Evolutionary conservation across 768 basidiomycete genomes (phyloP).

Genomic region (Galerina marginata): DNA sequence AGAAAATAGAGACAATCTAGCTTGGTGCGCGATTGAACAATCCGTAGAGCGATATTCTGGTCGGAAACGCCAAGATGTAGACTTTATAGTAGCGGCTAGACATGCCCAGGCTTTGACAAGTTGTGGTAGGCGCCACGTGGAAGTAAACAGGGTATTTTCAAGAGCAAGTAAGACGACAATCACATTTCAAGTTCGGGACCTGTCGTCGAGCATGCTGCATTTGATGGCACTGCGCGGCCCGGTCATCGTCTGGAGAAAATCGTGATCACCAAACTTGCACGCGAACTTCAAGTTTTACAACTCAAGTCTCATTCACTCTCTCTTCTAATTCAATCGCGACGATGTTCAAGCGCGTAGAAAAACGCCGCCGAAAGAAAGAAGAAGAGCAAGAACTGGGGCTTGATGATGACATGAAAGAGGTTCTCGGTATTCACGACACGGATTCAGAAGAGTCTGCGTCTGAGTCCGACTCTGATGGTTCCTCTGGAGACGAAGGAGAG

Average conservation of each 20-base stretch:
- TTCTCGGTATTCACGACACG: conserved; percentile 73
- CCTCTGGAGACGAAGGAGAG: conserved; percentile 27
- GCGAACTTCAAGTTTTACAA: neutral
- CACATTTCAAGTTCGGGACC: too few species aligned
- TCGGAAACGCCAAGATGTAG: too few species aligned
- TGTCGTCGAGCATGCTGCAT: too few species aligned
- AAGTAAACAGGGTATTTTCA: too few species aligned
- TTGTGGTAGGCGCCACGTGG: too few species aligned
- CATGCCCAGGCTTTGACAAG: too few species aligned
- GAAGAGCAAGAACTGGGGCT: conserved; percentile 70
- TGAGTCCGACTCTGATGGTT: conserved; percentile 49
- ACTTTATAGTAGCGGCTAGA: too few species aligned
- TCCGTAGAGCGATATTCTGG: too few species aligned
- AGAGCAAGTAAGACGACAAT: too few species aligned
- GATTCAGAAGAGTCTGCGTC: conserved; percentile 77
- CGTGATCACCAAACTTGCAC: neutral
- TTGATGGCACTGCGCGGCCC: too few species aligned
- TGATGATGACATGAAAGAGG: conserved; percentile 65
- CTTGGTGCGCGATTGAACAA: too few species aligned
- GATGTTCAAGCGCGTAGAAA: conserved; percentile 86
- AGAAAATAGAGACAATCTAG: conserved; percentile 4
- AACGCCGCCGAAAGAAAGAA: conserved; percentile 61
- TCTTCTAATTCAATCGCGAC: neutral
- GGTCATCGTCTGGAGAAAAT: too few species aligned
- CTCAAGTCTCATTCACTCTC: neutral